Base-by-base conservation (phyloP, 2,329 filamentous ascomycete species). In the Fusarium hostae region DNA sequence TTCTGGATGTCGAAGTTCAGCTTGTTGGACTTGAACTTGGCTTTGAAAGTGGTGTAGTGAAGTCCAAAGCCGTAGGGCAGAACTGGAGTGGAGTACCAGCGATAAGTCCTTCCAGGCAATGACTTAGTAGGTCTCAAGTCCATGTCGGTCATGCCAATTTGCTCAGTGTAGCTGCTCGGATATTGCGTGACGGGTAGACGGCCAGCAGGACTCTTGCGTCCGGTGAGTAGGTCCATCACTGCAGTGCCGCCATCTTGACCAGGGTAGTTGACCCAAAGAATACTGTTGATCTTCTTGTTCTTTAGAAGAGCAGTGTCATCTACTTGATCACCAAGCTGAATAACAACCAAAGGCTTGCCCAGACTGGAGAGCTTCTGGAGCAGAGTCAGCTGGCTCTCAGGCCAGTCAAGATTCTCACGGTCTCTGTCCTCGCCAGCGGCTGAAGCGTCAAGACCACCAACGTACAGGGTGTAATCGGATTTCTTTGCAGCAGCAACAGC, bases 211-310 rank as follows among this genome's bases (percentile, higher is more conserved):
- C 37, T 39, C 20, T 65, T 59, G 0, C 60, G 50, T 1, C 63
- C 63, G 0, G 50, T 65, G 6, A 65, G 40, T 1, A 65, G 8
- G 1, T 65, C 50, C 35, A 65, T 59, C 0, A 65, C 50, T 2
- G 63, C 63, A 7, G 60, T 65, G 0, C 63, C 60, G 1, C 63
- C 63, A 10, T 65, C 63, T 2, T 65, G 63, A 3, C 60, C 60
- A 2, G 63, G 63, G 6, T 65, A 65, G 20, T 65, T 65, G 5
- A 59, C 50, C 63, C 60, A 65, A 2, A 65, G 60, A 10, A 65
- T 65, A n/a, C 63, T 65, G 32, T 65, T 65, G 8, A 65, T n/a
- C 7, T 34, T 39, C 18, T 59, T 65, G 3, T 65, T 41, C 50
- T 65, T 65, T 2, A 65, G 0, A 15, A 65, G 28, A 18, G 50